Conservation (phyloP, 176 grass and related monocot species). For the Carex myosuroides region DNA sequence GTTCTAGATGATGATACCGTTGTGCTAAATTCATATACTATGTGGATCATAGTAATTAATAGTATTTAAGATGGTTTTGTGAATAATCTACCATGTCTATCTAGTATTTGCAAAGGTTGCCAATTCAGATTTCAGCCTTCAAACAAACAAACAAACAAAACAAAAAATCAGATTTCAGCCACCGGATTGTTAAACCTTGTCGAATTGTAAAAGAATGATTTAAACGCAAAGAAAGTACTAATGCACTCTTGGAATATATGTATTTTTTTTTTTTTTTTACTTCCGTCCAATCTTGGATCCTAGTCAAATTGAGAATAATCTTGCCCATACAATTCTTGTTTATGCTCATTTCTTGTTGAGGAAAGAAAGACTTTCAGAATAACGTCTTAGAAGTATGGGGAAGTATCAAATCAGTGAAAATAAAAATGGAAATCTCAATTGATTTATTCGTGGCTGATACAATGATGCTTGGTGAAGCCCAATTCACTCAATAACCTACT, state of each 20-base stretch:
- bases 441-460: constrained; percentile 13
- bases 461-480: background rate
- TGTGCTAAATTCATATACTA: background rate
- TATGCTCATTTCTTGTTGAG: background rate
- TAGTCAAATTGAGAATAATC: background rate
- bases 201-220: background rate
- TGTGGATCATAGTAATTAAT: background rate
- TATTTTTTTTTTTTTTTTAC: background rate
- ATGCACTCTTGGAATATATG: background rate
- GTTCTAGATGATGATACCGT: background rate
- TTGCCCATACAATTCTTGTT: background rate
- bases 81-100: background rate
- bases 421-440: background rate
- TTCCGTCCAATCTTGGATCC: background rate
- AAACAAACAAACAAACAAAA: background rate
- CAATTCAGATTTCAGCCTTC: background rate
- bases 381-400: background rate
- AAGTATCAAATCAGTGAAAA: background rate
- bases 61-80: background rate
- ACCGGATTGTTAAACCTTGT: background rate
- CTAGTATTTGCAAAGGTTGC: background rate
- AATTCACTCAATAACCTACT: background rate
- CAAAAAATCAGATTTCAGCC: background rate
- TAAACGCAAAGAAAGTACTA: background rate
- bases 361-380: background rate